phyloP scores from a whole-genome alignment of 2,329 filamentous ascomycete species.

The Ophiostoma australiae region DNA sequence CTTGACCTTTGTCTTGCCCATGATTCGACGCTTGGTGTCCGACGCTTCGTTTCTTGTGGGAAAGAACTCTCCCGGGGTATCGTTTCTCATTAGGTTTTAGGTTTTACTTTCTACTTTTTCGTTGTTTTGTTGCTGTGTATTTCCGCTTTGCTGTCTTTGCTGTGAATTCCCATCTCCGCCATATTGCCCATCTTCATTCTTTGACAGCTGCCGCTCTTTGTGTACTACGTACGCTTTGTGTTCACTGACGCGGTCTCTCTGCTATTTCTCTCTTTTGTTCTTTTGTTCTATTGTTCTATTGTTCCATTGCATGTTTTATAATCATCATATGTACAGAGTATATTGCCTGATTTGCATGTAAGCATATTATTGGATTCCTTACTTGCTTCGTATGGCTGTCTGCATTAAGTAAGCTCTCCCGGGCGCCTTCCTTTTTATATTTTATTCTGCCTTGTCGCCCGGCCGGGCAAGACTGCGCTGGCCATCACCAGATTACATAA shows the following conservation, averaged over 20 bases:
- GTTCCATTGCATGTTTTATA: background rate
- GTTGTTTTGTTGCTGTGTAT: background rate
- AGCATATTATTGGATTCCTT: background rate
- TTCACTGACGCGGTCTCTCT: background rate
- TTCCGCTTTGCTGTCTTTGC: slow-evolving; percentile 6
- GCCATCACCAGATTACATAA: background rate
- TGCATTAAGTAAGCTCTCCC: background rate
- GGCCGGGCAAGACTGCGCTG: background rate
- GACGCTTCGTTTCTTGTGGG: background rate
- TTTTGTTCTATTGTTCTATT: background rate
- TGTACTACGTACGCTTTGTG: background rate
- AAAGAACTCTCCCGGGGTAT: background rate
- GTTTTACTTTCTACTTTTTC: background rate
- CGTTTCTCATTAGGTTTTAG: background rate
- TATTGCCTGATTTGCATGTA: background rate
- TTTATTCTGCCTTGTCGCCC: background rate
- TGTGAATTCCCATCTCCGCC: background rate
- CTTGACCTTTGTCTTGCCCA: background rate
- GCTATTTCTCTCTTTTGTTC: background rate
- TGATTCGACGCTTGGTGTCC: background rate
- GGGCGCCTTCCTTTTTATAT: background rate
- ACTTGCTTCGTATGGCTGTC: background rate
- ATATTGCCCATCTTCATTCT: slow-evolving; percentile 10
- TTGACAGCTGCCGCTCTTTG: slow-evolving; percentile 8
- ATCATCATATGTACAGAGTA: background rate